Percentiles rank a stretch among this genome's conserved stretches.
phyloP scores from a whole-genome alignment of 495 filamentous ascomycete species.

The Aspergillus cavernicola region DNA sequence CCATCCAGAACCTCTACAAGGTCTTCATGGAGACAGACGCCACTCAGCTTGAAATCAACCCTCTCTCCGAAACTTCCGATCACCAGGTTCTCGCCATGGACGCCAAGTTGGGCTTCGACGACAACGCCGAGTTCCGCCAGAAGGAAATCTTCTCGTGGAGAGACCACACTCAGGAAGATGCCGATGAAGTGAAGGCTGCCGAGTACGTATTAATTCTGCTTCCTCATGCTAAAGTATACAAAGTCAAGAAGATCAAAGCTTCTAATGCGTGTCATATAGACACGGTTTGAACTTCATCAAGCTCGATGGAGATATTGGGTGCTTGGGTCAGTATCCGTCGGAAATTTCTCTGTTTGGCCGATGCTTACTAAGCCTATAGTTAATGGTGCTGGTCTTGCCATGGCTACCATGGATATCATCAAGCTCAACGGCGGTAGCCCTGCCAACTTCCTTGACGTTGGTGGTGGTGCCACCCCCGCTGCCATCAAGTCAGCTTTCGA shows the following conservation, averaged over 20 bases:
- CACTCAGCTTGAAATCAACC: slow-evolving; percentile 99
- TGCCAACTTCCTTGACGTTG: slow-evolving; percentile 98
- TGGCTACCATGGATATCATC: slow-evolving; percentile 99
- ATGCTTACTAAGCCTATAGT: slow-evolving; percentile 45
- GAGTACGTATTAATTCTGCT: slow-evolving; percentile 48
- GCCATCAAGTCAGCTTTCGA: slow-evolving; percentile 97
- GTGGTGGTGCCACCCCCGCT: slow-evolving; percentile 92
- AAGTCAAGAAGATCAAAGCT: not conserved
- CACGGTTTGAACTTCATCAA: slow-evolving; percentile 98
- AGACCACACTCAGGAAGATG: slow-evolving; percentile 91
- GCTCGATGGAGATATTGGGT: slow-evolving; percentile 98
- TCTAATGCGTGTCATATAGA: slow-evolving; percentile 29
- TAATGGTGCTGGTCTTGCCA: slow-evolving; percentile 97
- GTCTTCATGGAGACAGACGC: slow-evolving; percentile 97
- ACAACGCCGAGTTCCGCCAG: slow-evolving; percentile 98
- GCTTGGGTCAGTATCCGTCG: slow-evolving; percentile 52
- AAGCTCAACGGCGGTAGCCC: slow-evolving; percentile 96
- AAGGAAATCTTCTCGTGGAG: slow-evolving; percentile 93
- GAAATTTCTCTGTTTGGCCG: not conserved
- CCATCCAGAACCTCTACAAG: slow-evolving; percentile 98
- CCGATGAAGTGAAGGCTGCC: slow-evolving; percentile 95
- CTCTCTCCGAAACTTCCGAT: slow-evolving; percentile 92
- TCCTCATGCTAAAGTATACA: not conserved
- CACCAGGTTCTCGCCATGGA: slow-evolving; percentile 98
- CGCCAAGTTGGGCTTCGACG: slow-evolving; percentile 95